Evolutionary conservation across 2,329 filamentous ascomycete species (phyloP), one percentile per base, ranked within the genome.

Genomic region (Mariannaea elegans): DNA sequence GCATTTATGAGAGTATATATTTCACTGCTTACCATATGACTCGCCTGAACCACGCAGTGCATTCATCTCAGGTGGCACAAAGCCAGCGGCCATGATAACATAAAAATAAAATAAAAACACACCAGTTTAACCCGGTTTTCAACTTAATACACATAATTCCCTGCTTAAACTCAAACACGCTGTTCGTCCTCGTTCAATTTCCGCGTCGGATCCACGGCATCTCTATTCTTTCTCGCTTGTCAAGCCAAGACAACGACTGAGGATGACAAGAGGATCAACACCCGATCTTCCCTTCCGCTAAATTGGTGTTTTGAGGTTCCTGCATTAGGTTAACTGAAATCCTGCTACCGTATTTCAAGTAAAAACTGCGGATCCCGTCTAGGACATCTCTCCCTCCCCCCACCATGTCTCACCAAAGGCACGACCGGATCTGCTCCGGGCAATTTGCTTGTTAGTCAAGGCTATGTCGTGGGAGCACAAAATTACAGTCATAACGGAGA

Each of bases 171-270:
- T 24, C 18, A 56, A 56, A 51, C 55, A 31, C 47, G 14, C 31
- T 31, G 48, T 34, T 16, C 34, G 7, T 23, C 49, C 34, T 44
- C 32, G 47, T 23, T 39, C 47, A 51, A 51, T 47, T 57, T 51
- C 47, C 39, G 24, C 47, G 42, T 50, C 56, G 56, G 56, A 24
- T 38, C 34, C 31, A 54, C 56, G 38, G 44, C 50, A 53, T n/a
- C n/a, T n/a, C n/a, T 34, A 10, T 5, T 24, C 18, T 19, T 14
- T 21, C 24, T 19, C 13, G 7, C 21, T 14, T 44, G 24, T 18
- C 38, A 21, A 10, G 16, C 18, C 38, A 13, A 21, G 38, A 41
- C 18, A 34, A 14, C 13, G 12, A 5, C 14, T n/a, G 32, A 34
- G 32, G 14, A 41, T 19, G 10, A 21, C 16, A 19, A 41, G 38